Percentiles rank a stretch among this genome's conserved stretches.
phyloP scores from a whole-genome alignment of 2,329 filamentous ascomycete genomes.

The Ophiosphaerella narmari region DNA sequence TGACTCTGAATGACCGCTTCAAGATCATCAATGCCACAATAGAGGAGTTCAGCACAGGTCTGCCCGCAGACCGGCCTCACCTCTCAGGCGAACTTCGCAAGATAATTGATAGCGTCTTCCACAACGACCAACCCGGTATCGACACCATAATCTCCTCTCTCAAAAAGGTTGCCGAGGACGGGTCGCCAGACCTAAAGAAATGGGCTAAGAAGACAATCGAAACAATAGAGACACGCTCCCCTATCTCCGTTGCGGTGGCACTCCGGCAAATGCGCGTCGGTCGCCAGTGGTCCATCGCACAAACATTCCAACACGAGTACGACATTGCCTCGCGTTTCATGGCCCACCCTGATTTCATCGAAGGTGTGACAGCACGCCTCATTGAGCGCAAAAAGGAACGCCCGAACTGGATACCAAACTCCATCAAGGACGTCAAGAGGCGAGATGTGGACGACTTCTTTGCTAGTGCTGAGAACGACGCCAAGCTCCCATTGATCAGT shows the following conservation, averaged over 20 bases:
- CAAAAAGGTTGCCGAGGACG: slow-evolving; percentile 48
- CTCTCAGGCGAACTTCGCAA: slow-evolving; percentile 72
- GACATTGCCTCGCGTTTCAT: slow-evolving; percentile 87
- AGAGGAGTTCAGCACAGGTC: slow-evolving; percentile 85
- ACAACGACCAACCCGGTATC: slow-evolving; percentile 62
- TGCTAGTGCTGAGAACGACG: slow-evolving; percentile 13
- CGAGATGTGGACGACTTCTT: slow-evolving; percentile 73
- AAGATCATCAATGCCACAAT: slow-evolving; percentile 82
- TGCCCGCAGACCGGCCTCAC: slow-evolving; percentile 63
- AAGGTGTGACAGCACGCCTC: slow-evolving; percentile 84
- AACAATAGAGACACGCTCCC: slow-evolving; percentile 78
- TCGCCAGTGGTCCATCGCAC: slow-evolving; percentile 74
- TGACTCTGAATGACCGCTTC: slow-evolving; percentile 65
- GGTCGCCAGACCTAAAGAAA: slow-evolving; percentile 53
- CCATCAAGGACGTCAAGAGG: slow-evolving; percentile 67
- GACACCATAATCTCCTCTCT: slow-evolving; percentile 73
- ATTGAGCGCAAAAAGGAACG: slow-evolving; percentile 68
- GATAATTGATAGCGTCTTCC: slow-evolving; percentile 75
- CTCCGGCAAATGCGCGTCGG: slow-evolving; percentile 82
- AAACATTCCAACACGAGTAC: slow-evolving; percentile 86
- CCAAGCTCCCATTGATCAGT: slow-evolving; percentile 66
- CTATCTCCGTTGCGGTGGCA: slow-evolving; percentile 83
- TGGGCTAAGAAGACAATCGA: slow-evolving; percentile 82
- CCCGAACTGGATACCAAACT: slow-evolving; percentile 77
- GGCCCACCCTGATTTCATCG: slow-evolving; percentile 85